Base-by-base conservation (phyloP, 306 rosid species). In the Geum urbanum region DNA sequence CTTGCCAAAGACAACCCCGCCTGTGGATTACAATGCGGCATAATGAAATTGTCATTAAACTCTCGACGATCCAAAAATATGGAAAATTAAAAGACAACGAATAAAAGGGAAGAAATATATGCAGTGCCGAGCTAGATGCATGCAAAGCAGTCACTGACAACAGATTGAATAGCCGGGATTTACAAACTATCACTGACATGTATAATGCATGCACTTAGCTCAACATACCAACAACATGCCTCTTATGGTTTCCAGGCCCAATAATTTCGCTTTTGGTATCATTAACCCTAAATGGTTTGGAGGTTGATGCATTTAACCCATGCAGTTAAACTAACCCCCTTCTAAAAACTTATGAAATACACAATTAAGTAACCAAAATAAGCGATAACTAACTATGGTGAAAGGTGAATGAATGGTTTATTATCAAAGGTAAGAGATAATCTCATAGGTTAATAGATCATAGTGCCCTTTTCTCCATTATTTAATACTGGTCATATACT, bases 1-100 rank as follows among this genome's bases (percentile, higher is more conserved):
- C 77, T 91, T n/a, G 91, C 15, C 37, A 77, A 79, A 27, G 80
- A 78, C 62, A 82, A 77, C 79, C 90, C 89, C 15, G 78, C 84
- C 99, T 95, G 89, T 71, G 78, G 44, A 71, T 79, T 74, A 64
- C 37, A 84, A 62, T 7, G 7, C 15, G 16, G 46, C 19, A 11
- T 13, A 35, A 60, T 60, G 46, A 60, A 3, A 35, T 60, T 37
- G 65, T 60, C 65, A 60, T 16, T 6, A 37, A 37, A 15, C 7
- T 13, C 43, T 32, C 14, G 7, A 32, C 37, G 5, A 10, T 58
- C 43, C 41, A 5, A 53, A 45, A 19, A 39, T 69, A 37, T 40
- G 41, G 41, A 15, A 10, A 24, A 8, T 7, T 7, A 7, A 32
- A 3, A 65, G 74, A 32, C 62, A 41, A 78, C 62, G 27, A 19